Percentiles rank a stretch among this genome's conserved stretches.
These are phyloP conservation scores for Candida easanensis DNA, from an alignment of 805 yeast species.

Conservation along the genomic window DNA sequence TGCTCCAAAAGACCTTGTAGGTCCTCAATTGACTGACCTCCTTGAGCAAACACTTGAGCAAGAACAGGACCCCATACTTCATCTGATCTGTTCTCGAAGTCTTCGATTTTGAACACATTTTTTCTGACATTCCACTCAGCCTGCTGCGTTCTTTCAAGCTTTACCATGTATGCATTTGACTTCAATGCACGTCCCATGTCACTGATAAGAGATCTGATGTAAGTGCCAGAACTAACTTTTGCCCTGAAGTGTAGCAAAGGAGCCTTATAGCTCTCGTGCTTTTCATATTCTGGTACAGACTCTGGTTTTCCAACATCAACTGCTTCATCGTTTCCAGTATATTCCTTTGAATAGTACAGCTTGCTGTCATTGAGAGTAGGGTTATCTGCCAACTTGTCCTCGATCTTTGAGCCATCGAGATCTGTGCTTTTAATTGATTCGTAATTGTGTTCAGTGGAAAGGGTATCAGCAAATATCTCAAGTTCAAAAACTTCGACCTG, in stretches of 20 bases:
- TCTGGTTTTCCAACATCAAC: conserved; percentile 38
- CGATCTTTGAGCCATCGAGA: conserved; percentile 50
- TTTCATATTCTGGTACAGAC: conserved; percentile 31
- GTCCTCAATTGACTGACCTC: conserved; percentile 35
- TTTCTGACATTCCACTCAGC: conserved; percentile 79
- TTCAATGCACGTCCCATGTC: conserved; percentile 83
- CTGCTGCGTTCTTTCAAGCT: conserved; percentile 69
- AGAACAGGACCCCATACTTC: conserved; percentile 70
- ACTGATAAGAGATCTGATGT: conserved; percentile 84
- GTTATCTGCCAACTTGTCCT: conserved; percentile 35
- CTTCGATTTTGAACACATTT: conserved; percentile 64
- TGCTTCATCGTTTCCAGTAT: conserved; percentile 41
- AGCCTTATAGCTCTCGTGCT: conserved; percentile 45
- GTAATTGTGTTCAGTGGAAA: conserved; percentile 56
- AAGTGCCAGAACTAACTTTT: conserved; percentile 91
- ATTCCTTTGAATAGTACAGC: conserved; percentile 58
- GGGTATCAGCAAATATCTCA: conserved; percentile 49
- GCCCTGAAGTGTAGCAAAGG: conserved; percentile 74
- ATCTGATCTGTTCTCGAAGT: conserved; percentile 60
- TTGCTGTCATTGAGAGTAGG: conserved; percentile 57
- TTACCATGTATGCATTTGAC: conserved; percentile 85
- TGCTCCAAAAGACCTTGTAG: conserved; percentile 36
- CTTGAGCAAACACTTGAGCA: conserved; percentile 47
- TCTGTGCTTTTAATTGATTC: conserved; percentile 41
- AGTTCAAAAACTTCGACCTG: conserved; percentile 59